Base-by-base conservation (phyloP, 768 basidiomycete genomes). In the Termitomyces sp. region DNA sequence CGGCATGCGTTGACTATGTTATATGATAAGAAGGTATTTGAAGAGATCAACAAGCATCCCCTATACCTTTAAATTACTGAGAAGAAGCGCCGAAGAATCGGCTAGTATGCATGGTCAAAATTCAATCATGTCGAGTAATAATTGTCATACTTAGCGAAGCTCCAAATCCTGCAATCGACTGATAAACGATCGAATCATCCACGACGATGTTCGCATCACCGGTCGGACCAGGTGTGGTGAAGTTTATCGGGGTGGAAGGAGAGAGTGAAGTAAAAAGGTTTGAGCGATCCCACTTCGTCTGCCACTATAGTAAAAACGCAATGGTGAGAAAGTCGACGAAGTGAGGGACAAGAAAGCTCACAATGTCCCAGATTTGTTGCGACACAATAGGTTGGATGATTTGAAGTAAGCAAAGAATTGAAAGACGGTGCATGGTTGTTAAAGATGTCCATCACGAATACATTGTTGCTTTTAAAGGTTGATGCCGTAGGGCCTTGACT, bases 81-180 rank as follows among this genome's bases (percentile, higher is more conserved):
- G 70, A 28, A 80, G 70, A 26, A 78, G 71, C 0, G 88, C 88
- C 10, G 88, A 84, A 2, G 88, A 89, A 67, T 92, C 89, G 32
- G 89, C 89, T 91, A 32, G 32, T 18, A 33, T 38, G 61, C 18
- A 14, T 30, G 3, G n/a, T 54, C 5, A 20, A 20, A 12, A 20
- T 20, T 54, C 0, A 32, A 43, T 9, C 16, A 30, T 20, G 18
- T n/a, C 32, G 28, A 1, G 20, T 63, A 35, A 38, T 30, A 52
- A 13, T 13, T 4, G 41, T 32, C 61, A 57, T 64, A 89, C 89
- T 89, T 35, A 91, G 72, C 0, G 83, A 66, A 9, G 79, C 86
- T 0, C 89, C 89, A 64, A 88, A 87, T 13, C 89, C 89, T 54
- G 76, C 78, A 43, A 91, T 82, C 0, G 76, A 71, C 71, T 90